Percentiles rank a stretch among this genome's conserved stretches.
Evolutionary conservation across 2,329 filamentous ascomycete species (phyloP).

Genomic region (Ceratocystis eucalypticola): DNA sequence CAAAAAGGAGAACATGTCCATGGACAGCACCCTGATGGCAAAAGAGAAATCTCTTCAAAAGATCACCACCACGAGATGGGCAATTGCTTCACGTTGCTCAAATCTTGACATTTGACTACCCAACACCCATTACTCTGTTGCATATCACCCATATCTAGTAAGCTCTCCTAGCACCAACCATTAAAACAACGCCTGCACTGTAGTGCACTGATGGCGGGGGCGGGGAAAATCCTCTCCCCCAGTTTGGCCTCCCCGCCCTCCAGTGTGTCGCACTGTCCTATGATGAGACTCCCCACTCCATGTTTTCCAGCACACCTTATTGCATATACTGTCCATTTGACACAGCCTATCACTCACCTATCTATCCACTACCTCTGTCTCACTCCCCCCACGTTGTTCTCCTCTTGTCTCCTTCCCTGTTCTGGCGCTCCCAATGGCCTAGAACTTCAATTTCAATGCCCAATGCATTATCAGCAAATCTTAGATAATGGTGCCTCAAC

Average conservation of each 20-base stretch:
- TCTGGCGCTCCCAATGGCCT: too few relatives aligned
- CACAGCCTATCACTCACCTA: too few relatives aligned
- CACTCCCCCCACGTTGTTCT: too few relatives aligned
- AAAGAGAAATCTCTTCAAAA: background rate
- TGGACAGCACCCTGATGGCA: background rate
- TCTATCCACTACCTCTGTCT: too few relatives aligned
- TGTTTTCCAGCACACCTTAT: background rate
- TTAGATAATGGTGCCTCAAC: too few relatives aligned
- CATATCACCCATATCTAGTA: background rate
- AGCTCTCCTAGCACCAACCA: background rate
- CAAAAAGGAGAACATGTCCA: background rate
- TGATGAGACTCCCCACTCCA: background rate
- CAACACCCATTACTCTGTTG: background rate
- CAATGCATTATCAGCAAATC: too few relatives aligned
- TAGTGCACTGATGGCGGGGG: conserved; percentile 16
- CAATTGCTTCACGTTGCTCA: background rate
- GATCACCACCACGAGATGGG: background rate
- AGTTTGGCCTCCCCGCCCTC: background rate
- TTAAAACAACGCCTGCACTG: background rate
- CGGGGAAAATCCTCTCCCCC: conserved; percentile 5
- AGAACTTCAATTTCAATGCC: too few relatives aligned
- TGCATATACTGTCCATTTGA: background rate
- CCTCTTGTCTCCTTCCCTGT: too few relatives aligned
- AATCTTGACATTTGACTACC: background rate
- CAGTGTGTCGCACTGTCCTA: background rate